phyloP scores from a whole-genome alignment of 345 rosid genomes.

The Murraya paniculata region DNA sequence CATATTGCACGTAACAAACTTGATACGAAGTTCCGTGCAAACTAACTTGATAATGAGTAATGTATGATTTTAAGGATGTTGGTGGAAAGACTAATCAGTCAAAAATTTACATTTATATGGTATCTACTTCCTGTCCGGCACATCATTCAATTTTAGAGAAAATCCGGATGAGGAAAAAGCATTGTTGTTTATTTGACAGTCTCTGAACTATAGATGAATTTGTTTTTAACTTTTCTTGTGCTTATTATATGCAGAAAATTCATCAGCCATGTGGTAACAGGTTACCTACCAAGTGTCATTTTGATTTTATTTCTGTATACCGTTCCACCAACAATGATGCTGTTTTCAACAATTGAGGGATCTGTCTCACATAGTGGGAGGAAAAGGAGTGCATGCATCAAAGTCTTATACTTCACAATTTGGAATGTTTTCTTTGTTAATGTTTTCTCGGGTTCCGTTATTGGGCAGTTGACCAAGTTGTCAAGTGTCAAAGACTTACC shows the following conservation, averaged over 20 bases:
- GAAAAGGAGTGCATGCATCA: constrained; percentile 80
- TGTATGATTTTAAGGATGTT: neutral
- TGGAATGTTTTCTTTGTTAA: constrained; percentile 95
- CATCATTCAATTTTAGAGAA: neutral
- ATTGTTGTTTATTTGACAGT: neutral
- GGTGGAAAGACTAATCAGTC: neutral
- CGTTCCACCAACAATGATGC: constrained; percentile 93
- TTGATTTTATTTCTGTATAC: constrained; percentile 58
- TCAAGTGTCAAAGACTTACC: constrained; percentile 66
- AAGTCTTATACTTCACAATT: constrained; percentile 78
- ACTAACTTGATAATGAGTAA: neutral
- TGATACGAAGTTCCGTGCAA: neutral
- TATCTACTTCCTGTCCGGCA: neutral
- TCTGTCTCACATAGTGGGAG: constrained; percentile 67
- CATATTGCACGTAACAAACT: neutral
- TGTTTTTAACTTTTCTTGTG: constrained; percentile 2
- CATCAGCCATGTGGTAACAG: constrained; percentile 64
- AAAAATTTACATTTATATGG: neutral
- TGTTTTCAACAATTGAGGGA: constrained; percentile 78
- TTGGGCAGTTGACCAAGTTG: constrained; percentile 47
- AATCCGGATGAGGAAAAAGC: neutral
- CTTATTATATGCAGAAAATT: constrained; percentile 39
- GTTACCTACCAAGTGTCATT: constrained; percentile 94
- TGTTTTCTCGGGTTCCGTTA: constrained; percentile 75
- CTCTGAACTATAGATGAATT: neutral